A percentile compares a stretch with the other conserved stretches of the same genome.
phyloP scores from a whole-genome alignment of 164 flowering plant genomes.

The Magnolia officinalis region DNA sequence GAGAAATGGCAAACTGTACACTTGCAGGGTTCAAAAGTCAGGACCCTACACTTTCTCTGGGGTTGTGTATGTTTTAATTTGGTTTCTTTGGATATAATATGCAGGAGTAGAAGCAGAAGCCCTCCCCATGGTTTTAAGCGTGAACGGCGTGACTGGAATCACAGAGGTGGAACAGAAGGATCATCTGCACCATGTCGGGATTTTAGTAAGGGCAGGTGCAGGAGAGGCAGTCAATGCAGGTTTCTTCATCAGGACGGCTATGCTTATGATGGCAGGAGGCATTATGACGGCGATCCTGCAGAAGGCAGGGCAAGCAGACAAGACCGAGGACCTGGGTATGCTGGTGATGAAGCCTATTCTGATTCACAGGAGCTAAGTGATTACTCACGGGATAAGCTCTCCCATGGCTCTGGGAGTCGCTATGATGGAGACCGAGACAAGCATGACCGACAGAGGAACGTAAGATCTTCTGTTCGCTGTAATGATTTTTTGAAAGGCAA shows the following conservation, averaged over 20 bases:
- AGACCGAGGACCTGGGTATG: constrained; percentile 31
- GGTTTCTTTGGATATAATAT: not conserved
- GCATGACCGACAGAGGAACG: constrained; percentile 21
- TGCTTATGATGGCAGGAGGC: constrained; percentile 31
- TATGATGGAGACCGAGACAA: constrained; percentile 24
- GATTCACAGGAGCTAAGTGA: constrained; percentile 12
- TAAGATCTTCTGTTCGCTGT: constrained; percentile 30
- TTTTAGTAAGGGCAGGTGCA: constrained; percentile 62
- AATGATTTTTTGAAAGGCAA: constrained; percentile 42
- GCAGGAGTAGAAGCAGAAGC: constrained; percentile 40
- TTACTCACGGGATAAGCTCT: constrained; percentile 15
- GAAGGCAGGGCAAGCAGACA: constrained; percentile 37
- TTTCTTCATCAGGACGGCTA: constrained; percentile 49
- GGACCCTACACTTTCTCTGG: not conserved
- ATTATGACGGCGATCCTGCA: constrained; percentile 12
- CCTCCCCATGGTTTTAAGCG: constrained; percentile 38
- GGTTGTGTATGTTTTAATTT: not conserved
- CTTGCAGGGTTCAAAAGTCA: not conserved
- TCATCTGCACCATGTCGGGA: constrained; percentile 43
- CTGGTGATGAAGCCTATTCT: constrained; percentile 7
- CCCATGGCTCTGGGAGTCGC: constrained; percentile 15
- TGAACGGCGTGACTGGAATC: constrained; percentile 40
- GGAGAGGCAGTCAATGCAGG: constrained; percentile 46
- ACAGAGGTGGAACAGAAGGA: constrained; percentile 33
- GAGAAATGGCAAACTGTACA: not conserved